Evolutionary conservation across 2,329 filamentous ascomycete species (phyloP), one percentile per base, ranked within the genome.

Genomic region (Fusarium buharicum): DNA sequence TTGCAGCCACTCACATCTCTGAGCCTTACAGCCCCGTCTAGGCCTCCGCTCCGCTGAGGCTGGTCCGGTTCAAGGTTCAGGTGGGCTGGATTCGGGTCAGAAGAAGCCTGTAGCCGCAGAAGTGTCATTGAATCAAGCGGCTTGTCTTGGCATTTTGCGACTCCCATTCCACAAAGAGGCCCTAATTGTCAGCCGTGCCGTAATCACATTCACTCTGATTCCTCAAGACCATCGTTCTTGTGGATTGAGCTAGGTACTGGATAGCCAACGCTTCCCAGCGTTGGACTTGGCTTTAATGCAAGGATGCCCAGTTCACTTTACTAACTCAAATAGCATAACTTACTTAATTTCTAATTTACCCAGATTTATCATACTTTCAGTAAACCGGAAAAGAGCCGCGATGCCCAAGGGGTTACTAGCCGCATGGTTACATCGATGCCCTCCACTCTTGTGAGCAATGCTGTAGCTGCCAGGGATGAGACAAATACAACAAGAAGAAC

Each of bases 121-220:
- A 59, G 51, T 50, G 40, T 54, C 54, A 62, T 66, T 60, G 65
- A 66, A 67, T 44, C 55, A 64, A 54, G 46, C 57, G 50, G 47
- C 55, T 64, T 52, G 61, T 49, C 47, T 62, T 52, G 61, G 53
- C 47, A 18, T 34, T 16, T 38, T 45, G 30, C 30, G 31, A 28
- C 28, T 49, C 53, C 40, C 52, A 64, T 69, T 62, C 66, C 63
- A 56, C 38, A 62, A 36, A 36, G 40, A 60, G 52, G 46, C 41
- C 38, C 30, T 36, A 27, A 67, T 69, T 61, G 60, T 69, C 63
- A 70, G 63, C 55, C 33, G 34, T 33, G 39, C 50, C 52, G 54
- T 59, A 67, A 67, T 63, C 33, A 39, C 22, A 31, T 41, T 48
- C 30, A 33, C 54, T 50, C 48, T 70, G 64, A 68, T 69, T 69